Conservation (phyloP, 345 rosid genomes). For the Raphanus raphanistrum region DNA sequence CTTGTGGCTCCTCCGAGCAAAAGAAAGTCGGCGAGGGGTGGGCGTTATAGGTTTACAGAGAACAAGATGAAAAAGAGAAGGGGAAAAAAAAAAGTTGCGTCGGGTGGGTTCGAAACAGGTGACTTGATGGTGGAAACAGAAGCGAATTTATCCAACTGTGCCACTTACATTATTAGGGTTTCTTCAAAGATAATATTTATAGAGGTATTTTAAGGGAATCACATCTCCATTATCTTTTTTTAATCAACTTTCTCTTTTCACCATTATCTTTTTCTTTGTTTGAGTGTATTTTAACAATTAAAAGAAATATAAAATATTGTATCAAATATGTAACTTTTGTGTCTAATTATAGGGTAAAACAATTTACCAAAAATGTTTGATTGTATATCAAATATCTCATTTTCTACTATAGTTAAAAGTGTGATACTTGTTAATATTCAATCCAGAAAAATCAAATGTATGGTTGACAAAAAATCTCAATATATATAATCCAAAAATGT, state of each 20-base stretch:
- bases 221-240: no score
- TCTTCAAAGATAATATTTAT: not conserved
- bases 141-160: not conserved
- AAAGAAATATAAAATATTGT: no score
- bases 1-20: not conserved
- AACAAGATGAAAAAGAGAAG: not conserved
- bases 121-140: not conserved
- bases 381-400: not conserved
- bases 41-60: not conserved
- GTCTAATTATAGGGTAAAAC: no score
- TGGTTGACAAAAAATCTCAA: not conserved
- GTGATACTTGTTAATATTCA: not conserved
- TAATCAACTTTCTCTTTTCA: no score
- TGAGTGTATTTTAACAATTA: no score
- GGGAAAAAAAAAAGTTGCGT: not conserved
- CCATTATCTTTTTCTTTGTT: no score
- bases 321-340: no score
- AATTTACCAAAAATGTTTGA: no score
- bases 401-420: not conserved
- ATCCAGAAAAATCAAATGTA: not conserved
- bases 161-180: not conserved
- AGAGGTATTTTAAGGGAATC: not conserved
- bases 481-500: not conserved
- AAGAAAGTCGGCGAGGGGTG: not conserved
- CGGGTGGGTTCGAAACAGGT: not conserved